These are phyloP conservation scores for Dioscorea cayenensis DNA, from an alignment of 116 monocot genomes.

Conservation along the genomic window DNA sequence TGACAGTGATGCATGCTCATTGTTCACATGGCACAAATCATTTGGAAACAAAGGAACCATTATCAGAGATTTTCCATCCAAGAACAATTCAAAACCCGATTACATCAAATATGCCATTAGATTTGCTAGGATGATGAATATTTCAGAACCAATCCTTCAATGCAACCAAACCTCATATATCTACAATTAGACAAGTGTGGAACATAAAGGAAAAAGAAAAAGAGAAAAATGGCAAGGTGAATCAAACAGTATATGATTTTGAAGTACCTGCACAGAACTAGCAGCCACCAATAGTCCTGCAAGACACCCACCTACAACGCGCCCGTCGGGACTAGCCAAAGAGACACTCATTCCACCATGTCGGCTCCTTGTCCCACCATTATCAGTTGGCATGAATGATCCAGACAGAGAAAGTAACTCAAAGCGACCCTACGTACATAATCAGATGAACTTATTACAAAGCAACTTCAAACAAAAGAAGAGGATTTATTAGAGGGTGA, in stretches of 20 bases:
- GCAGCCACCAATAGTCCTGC: conserved; percentile 38
- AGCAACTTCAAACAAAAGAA: background rate
- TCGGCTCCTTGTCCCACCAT: conserved; percentile 44
- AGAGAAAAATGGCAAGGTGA: background rate
- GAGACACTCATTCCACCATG: conserved; percentile 45
- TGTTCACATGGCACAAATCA: background rate
- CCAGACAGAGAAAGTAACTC: conserved; percentile 70
- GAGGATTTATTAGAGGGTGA: background rate
- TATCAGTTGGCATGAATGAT: conserved; percentile 52
- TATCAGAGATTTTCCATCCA: too few species aligned
- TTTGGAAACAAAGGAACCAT: too few species aligned
- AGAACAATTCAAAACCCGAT: too few species aligned
- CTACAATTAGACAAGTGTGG: too few species aligned
- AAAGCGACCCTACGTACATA: conserved; percentile 39
- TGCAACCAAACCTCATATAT: too few species aligned
- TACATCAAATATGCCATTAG: too few species aligned
- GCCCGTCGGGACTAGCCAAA: conserved; percentile 25
- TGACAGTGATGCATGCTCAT: background rate
- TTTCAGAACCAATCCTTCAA: too few species aligned
- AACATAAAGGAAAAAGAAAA: background rate
- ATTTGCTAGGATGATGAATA: too few species aligned
- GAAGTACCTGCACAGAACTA: conserved; percentile 30
- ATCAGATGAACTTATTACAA: background rate
- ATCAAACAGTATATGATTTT: background rate
- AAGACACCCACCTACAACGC: conserved; percentile 30